Percentiles rank a stretch among this genome's conserved stretches.
phyloP scores from a whole-genome alignment of 1,284 basidiomycete genomes.

The Trichosporon sp. region DNA sequence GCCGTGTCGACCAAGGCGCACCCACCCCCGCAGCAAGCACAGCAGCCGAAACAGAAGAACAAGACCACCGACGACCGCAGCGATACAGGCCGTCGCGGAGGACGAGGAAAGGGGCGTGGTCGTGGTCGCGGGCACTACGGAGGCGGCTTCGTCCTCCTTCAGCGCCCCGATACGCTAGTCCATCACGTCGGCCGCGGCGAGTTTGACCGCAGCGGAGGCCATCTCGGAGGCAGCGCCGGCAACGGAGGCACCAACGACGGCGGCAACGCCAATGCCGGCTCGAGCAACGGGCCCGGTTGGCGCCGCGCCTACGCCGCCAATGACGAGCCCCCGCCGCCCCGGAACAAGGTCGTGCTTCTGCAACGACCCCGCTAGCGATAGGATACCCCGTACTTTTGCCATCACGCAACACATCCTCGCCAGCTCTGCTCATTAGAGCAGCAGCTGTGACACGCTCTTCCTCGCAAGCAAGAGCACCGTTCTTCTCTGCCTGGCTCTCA shows the following conservation, averaged over 20 bases:
- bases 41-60: not conserved
- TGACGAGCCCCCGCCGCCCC: conserved; percentile 10
- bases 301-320: conserved; percentile 18
- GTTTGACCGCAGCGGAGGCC: not conserved
- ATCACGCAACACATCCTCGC: too few species aligned
- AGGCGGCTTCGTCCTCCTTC: conserved; percentile 37
- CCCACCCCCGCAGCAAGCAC: not conserved
- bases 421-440: too few species aligned
- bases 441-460: too few species aligned
- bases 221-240: not conserved
- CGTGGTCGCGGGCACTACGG: conserved; percentile 22
- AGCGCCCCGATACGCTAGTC: conserved; percentile 34
- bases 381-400: too few species aligned
- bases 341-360: conserved; percentile 3
- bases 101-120: conserved; percentile 8
- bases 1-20: not conserved
- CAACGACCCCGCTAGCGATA: conserved; percentile 1
- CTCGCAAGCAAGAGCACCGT: too few species aligned
- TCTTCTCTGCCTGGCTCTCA: too few species aligned
- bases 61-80: not conserved
- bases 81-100: not conserved
- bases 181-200: conserved; percentile 16
- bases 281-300: not conserved
- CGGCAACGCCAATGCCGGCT: not conserved
- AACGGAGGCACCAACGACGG: not conserved